Percentiles rank a stretch among this genome's conserved stretches.
Evolutionary conservation across 495 filamentous ascomycete species (phyloP).

Genomic region (Chaetomium tenue): DNA sequence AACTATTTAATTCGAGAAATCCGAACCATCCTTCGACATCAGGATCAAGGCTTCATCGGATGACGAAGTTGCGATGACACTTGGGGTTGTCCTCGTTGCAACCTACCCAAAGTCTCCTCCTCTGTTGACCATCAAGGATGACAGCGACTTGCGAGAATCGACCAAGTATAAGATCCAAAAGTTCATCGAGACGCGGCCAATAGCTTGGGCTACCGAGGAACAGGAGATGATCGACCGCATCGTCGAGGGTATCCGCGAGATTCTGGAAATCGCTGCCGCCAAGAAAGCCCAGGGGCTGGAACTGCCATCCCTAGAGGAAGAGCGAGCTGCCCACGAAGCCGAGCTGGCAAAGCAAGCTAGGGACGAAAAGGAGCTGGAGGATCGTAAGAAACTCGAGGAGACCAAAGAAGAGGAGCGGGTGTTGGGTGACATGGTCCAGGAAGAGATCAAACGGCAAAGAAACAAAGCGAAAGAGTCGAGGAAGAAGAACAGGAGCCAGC

Average conservation of each 20-base stretch:
- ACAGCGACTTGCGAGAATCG: constrained; percentile 59
- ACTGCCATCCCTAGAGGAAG: constrained; percentile 84
- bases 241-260: constrained; percentile 76
- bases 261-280: constrained; percentile 81
- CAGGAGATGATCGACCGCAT: constrained; percentile 89
- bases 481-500: constrained; percentile 43
- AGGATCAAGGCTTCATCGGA: constrained; percentile 69
- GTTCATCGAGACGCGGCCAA: constrained; percentile 67
- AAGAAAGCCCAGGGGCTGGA: constrained; percentile 67
- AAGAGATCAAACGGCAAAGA: constrained; percentile 67
- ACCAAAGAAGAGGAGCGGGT: constrained; percentile 71
- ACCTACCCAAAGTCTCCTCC: constrained; percentile 92
- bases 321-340: constrained; percentile 67
- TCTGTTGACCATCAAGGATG: constrained; percentile 65
- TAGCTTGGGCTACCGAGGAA: constrained; percentile 53
- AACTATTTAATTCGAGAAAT: constrained; percentile 53
- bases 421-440: constrained; percentile 70
- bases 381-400: constrained; percentile 54
- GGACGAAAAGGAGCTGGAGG: constrained; percentile 49
- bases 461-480: constrained; percentile 56
- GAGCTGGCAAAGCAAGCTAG: constrained; percentile 50
- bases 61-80: constrained; percentile 58
- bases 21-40: constrained; percentile 78
- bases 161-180: constrained; percentile 66
- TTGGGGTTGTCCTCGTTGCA: constrained; percentile 74